A percentile compares a stretch with the other conserved stretches of the same genome.
Evolutionary conservation across 306 rosid species (phyloP).

Genomic region (Canavalia ensiformis): DNA sequence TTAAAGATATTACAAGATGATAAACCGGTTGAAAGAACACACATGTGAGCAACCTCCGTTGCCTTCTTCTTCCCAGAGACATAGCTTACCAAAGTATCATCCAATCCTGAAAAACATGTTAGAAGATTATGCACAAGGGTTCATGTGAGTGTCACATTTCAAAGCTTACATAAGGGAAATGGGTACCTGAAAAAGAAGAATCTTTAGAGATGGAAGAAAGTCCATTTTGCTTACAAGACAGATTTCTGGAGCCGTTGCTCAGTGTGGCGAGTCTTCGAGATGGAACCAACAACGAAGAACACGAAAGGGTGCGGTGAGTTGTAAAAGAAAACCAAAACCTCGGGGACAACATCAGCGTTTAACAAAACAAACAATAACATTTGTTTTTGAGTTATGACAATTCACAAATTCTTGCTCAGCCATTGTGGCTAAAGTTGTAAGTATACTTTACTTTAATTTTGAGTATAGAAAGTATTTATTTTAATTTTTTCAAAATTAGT

Average conservation of each 20-base stretch:
- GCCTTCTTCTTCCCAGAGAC: conserved; percentile 83
- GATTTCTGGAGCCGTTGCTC: conserved; percentile 27
- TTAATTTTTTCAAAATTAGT: too few species aligned
- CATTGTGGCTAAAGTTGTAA: too few species aligned
- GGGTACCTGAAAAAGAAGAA: conserved; percentile 64
- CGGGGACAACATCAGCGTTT: conserved; percentile 47
- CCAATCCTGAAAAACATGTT: conserved; percentile 64
- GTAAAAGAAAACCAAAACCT: conserved; percentile 39
- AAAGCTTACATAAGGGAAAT: background rate
- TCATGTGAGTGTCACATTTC: background rate
- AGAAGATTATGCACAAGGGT: conserved; percentile 5
- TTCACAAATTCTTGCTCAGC: too few species aligned
- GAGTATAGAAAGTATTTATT: too few species aligned
- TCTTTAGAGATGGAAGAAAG: conserved; percentile 45
- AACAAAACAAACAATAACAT: too few species aligned
- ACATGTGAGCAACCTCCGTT: conserved; percentile 91
- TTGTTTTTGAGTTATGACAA: too few species aligned
- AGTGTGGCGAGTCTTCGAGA: conserved; percentile 26
- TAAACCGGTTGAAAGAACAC: conserved; percentile 26
- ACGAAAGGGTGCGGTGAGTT: background rate
- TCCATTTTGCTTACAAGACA: conserved; percentile 43
- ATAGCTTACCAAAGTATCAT: conserved; percentile 71
- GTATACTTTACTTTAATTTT: too few species aligned
- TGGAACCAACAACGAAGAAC: conserved; percentile 32
- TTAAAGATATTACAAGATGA: background rate